Conservation (phyloP, 495 filamentous ascomycete species). For the Aspergillus nidulans region DNA sequence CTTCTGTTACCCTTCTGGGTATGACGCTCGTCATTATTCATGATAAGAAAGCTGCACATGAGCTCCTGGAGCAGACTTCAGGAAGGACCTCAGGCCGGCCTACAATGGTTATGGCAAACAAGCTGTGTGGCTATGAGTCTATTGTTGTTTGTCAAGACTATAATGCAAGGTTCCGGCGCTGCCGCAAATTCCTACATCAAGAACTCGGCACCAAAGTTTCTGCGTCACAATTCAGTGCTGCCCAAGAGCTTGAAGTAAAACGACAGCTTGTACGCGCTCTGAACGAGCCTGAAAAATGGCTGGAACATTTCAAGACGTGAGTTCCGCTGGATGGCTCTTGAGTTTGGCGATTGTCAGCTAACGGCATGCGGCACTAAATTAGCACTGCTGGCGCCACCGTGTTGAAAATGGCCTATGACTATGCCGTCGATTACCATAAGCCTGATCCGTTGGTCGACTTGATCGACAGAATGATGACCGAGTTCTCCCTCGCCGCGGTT, state of each 20-base stretch:
- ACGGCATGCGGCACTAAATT: background rate
- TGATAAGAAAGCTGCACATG: constrained; percentile 34
- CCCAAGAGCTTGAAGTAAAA: constrained; percentile 38
- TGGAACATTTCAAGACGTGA: constrained; percentile 40
- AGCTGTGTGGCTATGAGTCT: background rate
- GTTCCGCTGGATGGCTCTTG: background rate
- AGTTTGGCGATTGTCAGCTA: background rate
- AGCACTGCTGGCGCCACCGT: constrained; percentile 41
- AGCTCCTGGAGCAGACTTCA: constrained; percentile 47
- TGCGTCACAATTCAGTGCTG: constrained; percentile 27
- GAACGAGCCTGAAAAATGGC: constrained; percentile 29
- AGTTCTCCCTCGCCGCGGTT: constrained; percentile 37
- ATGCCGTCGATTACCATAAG: constrained; percentile 38
- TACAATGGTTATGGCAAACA: background rate
- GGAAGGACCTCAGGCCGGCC: constrained; percentile 35
- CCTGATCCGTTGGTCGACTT: constrained; percentile 42
- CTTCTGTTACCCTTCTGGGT: constrained; percentile 45
- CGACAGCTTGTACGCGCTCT: constrained; percentile 42
- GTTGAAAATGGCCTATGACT: constrained; percentile 48
- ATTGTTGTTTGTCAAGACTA: constrained; percentile 22
- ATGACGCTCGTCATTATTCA: constrained; percentile 46
- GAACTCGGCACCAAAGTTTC: constrained; percentile 22
- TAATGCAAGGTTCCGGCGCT: constrained; percentile 29
- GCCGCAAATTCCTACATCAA: constrained; percentile 34
- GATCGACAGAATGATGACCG: constrained; percentile 35